phyloP scores from a whole-genome alignment of 2,329 filamentous ascomycete genomes.

The Exophiala phaeomuriformis region DNA sequence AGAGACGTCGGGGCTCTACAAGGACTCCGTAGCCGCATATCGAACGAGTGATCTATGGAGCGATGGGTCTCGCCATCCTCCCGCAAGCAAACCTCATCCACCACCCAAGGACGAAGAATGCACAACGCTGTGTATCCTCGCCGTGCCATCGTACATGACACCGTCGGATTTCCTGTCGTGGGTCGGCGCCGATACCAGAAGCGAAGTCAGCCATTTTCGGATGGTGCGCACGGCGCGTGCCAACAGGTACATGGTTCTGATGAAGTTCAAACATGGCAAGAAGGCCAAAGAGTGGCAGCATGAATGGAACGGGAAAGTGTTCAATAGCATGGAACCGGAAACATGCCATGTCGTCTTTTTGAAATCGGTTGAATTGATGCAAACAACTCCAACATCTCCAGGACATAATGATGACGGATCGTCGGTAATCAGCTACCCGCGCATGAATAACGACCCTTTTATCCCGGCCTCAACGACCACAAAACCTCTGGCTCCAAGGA shows the following conservation, averaged over 20 bases:
- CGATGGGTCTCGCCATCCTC: constrained; percentile 20
- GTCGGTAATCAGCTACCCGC: constrained; percentile 47
- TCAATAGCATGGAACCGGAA: constrained; percentile 90
- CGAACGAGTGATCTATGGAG: constrained; percentile 24
- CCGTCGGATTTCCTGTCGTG: constrained; percentile 87
- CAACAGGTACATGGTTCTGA: constrained; percentile 88
- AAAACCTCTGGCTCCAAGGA: constrained; percentile 63
- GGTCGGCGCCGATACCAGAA: constrained; percentile 77
- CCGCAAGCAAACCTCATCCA: constrained; percentile 16
- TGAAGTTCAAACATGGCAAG: constrained; percentile 77
- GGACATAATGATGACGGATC: constrained; percentile 19
- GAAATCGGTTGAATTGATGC: constrained; percentile 80
- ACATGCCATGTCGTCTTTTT: constrained; percentile 94
- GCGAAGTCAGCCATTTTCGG: constrained; percentile 83
- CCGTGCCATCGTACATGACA: constrained; percentile 88
- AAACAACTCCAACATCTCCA: constrained; percentile 35
- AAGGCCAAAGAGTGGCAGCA: constrained; percentile 72
- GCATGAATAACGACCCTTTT: constrained; percentile 58
- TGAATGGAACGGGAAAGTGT: constrained; percentile 86
- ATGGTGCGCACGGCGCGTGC: constrained; percentile 85
- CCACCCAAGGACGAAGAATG: constrained; percentile 54
- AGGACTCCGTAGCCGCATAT: constrained; percentile 34
- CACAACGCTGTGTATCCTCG: constrained; percentile 85
- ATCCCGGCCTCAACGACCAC: constrained; percentile 48
- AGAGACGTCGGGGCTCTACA: constrained; percentile 58